phyloP scores from a whole-genome alignment of 305 asterid genomes.

The Fraxinus dipetala region DNA sequence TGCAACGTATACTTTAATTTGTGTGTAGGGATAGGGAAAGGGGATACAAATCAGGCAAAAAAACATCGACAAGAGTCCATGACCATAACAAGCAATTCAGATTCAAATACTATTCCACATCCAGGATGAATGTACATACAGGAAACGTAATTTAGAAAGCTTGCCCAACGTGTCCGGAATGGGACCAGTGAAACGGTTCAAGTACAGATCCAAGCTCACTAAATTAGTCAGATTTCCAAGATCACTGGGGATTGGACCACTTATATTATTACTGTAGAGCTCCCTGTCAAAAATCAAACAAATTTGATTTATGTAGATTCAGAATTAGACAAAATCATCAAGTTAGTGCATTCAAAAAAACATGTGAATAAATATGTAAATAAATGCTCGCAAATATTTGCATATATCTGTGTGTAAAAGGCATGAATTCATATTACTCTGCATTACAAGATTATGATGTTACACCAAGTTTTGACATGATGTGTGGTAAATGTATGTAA shows the following conservation, averaged over 20 bases:
- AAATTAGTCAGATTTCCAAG: constrained; percentile 34
- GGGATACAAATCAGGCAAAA: background rate
- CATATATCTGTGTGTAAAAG: background rate
- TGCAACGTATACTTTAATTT: background rate
- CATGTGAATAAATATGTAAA: background rate
- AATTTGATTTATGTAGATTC: background rate
- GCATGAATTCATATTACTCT: constrained; percentile 1
- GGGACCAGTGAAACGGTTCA: constrained; percentile 48
- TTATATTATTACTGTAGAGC: background rate
- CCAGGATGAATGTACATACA: constrained; percentile 9
- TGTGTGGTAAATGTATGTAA: background rate
- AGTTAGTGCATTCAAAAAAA: background rate
- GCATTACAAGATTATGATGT: background rate
- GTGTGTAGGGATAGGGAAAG: background rate
- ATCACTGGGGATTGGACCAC: background rate
- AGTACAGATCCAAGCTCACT: constrained; percentile 22
- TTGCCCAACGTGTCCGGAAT: constrained; percentile 33
- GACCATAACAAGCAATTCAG: background rate
- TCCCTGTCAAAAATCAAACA: background rate
- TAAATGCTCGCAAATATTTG: background rate
- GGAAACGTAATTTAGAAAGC: constrained; percentile 15
- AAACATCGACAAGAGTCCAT: background rate
- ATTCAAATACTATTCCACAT: background rate
- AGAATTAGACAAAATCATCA: background rate
- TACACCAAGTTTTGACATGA: background rate